Percentiles rank a stretch among this genome's conserved stretches.
Evolutionary conservation across 2,329 filamentous ascomycete genomes (phyloP).

Genomic region (Trichoderma sp.): DNA sequence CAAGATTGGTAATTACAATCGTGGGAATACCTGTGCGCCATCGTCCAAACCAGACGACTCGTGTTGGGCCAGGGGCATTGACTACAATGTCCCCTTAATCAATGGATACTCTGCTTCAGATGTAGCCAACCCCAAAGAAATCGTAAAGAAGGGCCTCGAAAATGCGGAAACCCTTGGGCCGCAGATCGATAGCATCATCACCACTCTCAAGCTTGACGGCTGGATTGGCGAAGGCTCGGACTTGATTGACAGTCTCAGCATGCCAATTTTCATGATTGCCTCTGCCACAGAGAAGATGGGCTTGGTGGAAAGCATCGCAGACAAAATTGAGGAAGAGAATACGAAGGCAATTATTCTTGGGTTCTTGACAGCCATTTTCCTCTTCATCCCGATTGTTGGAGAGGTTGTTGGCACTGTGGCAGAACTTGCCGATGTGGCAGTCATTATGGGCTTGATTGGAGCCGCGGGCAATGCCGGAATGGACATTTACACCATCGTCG

Average conservation of each 20-base stretch:
- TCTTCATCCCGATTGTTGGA: constrained; percentile 8
- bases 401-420: neutral
- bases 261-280: constrained; percentile 3
- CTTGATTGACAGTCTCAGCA: constrained; percentile 1
- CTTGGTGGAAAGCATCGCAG: neutral
- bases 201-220: neutral
- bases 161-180: neutral
- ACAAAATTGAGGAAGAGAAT: constrained; percentile 1
- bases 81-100: neutral
- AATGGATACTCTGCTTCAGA: neutral
- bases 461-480: neutral
- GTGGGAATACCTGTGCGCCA: neutral
- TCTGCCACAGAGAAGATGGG: neutral
- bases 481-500: constrained; percentile 5
- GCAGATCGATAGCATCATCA: neutral
- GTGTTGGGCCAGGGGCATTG: neutral
- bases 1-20: neutral
- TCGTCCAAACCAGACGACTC: neutral
- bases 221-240: neutral
- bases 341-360: neutral
- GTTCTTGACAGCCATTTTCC: neutral
- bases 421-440: neutral
- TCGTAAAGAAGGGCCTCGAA: neutral
- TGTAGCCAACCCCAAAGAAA: neutral
- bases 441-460: neutral